Evolutionary conservation across 352 stramenopile species (phyloP), one percentile per base, ranked within the genome.

Genomic region (Pythium biforme): DNA sequence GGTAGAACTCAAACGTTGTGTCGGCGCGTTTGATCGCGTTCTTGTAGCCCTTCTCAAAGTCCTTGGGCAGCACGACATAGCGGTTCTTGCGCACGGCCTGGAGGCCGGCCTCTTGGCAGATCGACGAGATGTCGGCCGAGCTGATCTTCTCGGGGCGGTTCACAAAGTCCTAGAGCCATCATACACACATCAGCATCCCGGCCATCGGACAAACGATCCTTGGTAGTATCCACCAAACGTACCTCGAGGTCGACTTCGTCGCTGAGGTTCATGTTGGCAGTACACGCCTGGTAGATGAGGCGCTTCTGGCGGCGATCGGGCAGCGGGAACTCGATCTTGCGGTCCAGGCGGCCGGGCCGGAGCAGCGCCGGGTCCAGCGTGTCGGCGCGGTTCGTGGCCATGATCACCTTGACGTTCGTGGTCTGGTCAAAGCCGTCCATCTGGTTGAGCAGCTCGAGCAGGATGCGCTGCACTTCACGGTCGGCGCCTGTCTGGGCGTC

Each of bases 381-480:
- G 73, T 99, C 98, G 15, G 96, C 95, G 10, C 98, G 89, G 81
- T 99, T 99, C 0, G 98, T 99, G 4, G 97, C 97, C 97, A 99
- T 99, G 70, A 99, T 99, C 33, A 99, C 96, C 85, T 99, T 99
- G 70, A 99, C 97, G 80, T 99, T 99, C 31, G 97, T 99, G 43
- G 91, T 96, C 77, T 99, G 97, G 80, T 99, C 97, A 65, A 99
- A 99, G 26, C 98, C 98, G 81, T 99, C 98, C 97, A 99, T 99
- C 75, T 99, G 98, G 84, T 99, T 99, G 12, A 99, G 80, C 45
- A 99, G 79, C 75, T 99, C 98, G n/a, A 99, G 86, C 61, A 99
- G 74, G 67, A 99, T 99, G 62, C 98, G 96, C 79, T 99, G 97
- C 58, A 97, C 88, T 68, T 98, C 95, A 41, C 95, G 81, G 81